Conservation (phyloP, 352 stramenopile species). For the Ophiocytium majus region DNA sequence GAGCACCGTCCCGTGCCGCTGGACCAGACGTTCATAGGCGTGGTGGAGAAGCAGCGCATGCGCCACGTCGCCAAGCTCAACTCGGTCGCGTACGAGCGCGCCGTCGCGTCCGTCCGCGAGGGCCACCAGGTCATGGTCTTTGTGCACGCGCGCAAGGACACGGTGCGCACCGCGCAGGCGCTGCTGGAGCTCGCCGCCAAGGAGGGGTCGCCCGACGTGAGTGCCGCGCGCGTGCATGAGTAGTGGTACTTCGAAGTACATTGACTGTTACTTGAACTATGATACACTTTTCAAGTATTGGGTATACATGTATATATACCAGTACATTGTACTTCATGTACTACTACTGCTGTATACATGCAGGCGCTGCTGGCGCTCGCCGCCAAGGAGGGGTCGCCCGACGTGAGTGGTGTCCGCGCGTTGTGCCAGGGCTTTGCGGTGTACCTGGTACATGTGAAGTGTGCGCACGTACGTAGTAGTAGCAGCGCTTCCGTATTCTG, state of each 20-base stretch:
- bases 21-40: conserved; percentile 95
- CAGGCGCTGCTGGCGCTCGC: conserved; percentile 61
- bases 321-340: too few relatives aligned
- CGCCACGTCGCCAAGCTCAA: conserved; percentile 73
- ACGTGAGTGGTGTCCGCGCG: too few relatives aligned
- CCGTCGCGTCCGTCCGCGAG: conserved; percentile 66
- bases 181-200: conserved; percentile 60
- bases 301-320: too few relatives aligned
- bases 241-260: too few relatives aligned
- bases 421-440: too few relatives aligned
- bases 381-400: conserved; percentile 62
- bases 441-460: too few relatives aligned
- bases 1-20: conserved; percentile 97
- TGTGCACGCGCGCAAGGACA: conserved; percentile 96
- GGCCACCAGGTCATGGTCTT: conserved; percentile 98
- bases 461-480: too few relatives aligned
- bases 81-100: conserved; percentile 73
- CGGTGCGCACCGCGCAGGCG: conserved; percentile 82
- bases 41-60: conserved; percentile 69
- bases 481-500: too few relatives aligned
- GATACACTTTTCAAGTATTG: too few relatives aligned
- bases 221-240: neutral
- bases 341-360: too few relatives aligned
- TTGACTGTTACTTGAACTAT: neutral
- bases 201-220: conserved; percentile 58